Evolutionary conservation across 192 early-diverging fungal species (phyloP), one percentile per base, ranked within the genome.

Genomic region (Coemansia asiatica): DNA sequence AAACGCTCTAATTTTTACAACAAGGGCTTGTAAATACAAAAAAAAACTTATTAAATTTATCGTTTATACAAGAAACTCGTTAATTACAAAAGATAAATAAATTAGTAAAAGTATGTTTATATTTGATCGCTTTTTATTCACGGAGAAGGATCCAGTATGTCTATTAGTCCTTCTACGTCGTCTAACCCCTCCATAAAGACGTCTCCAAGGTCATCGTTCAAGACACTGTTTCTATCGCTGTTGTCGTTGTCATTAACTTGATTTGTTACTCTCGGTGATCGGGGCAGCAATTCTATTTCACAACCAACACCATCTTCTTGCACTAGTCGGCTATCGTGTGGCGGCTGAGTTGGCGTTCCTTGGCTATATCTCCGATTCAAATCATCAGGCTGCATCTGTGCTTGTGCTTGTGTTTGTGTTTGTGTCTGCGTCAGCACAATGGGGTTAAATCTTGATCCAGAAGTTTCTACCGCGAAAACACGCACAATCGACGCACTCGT

Each of bases 1-100:
- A 90, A 90, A 56, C 86, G 89, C 23, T 85, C 85, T 16, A 91
- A 90, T 36, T 90, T 88, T 72, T 91, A 87, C 69, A 91, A 89
- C 61, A 85, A 85, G 53, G 51, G 59, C 26, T 15, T 49, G 35
- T 35, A 58, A n/a, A 60, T 36, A 21, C 53, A n/a, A n/a, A n/a
- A n/a, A 55, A 6, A 4, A 19, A 51, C 9, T 47, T 40, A 6
- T 19, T 4, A 36, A 55, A n/a, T 51, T 28, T 54, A 27, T 57
- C 27, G 54, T 51, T 40, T 54, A 47, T 58, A 53, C n/a, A n/a
- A n/a, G n/a, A n/a, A n/a, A n/a, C n/a, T n/a, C n/a, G n/a, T n/a
- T n/a, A n/a, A n/a, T n/a, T n/a, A n/a, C n/a, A n/a, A n/a, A n/a
- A n/a, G n/a, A n/a, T n/a, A n/a, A n/a, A n/a, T n/a, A n/a, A n/a